Evolutionary conservation across 768 basidiomycete species (phyloP).

Genomic region (Xerocomus potaroensis): DNA sequence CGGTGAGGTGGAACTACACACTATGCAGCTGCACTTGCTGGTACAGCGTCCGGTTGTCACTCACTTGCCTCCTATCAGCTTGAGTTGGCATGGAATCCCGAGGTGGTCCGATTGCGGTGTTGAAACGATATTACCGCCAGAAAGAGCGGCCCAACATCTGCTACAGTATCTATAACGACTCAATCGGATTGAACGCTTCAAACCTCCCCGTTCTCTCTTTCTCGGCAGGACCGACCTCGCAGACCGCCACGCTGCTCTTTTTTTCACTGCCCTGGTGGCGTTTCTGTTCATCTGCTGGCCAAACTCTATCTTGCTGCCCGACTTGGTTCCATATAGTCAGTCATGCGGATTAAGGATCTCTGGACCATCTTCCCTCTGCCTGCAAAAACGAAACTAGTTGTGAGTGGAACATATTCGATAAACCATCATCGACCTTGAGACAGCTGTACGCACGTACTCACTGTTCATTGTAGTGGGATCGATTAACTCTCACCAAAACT

Average conservation of each 20-base stretch:
- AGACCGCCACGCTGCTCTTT: no score
- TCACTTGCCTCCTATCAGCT: no score
- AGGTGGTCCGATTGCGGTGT: not conserved
- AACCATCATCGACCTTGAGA: not conserved
- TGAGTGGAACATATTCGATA: slow-evolving; percentile 27
- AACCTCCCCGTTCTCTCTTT: slow-evolving; percentile 18
- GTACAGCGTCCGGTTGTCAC: no score
- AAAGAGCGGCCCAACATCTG: not conserved
- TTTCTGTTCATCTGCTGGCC: slow-evolving; percentile 31
- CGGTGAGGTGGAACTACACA: no score
- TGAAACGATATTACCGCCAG: no score
- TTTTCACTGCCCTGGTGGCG: slow-evolving; percentile 43
- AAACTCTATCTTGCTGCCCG: no score
- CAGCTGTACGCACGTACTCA: not conserved
- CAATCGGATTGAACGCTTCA: not conserved
- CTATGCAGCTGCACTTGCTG: no score
- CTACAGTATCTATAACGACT: not conserved
- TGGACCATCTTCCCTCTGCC: slow-evolving; percentile 36
- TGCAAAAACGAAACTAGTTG: slow-evolving; percentile 44
- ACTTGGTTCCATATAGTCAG: slow-evolving; percentile 2
- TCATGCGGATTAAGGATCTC: slow-evolving; percentile 40
- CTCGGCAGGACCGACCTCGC: slow-evolving; percentile 37
- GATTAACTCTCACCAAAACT: slow-evolving; percentile 63
- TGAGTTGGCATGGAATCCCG: not conserved
- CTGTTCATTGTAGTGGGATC: slow-evolving; percentile 49